These are phyloP conservation scores for Luvunga scandens DNA, from an alignment of 345 rosid genomes.

Conservation along the genomic window DNA sequence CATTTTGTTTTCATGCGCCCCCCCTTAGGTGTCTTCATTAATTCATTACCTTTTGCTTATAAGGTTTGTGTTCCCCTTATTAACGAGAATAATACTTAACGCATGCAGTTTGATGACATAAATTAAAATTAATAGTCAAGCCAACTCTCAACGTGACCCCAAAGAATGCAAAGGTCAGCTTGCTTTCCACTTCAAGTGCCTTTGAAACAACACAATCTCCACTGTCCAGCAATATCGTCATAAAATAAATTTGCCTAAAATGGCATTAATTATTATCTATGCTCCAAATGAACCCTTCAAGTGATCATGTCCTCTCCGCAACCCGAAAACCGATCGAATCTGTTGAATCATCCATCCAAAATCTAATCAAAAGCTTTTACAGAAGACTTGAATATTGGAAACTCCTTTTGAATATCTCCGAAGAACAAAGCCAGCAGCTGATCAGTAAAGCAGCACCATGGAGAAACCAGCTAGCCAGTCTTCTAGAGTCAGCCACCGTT, in stretches of 20 bases:
- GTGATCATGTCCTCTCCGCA: not conserved
- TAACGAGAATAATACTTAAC: not conserved
- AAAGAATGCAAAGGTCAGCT: not conserved
- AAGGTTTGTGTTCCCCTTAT: too few relatives aligned
- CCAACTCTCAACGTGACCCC: not conserved
- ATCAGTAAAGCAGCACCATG: slow-evolving; percentile 30
- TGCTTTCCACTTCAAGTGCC: not conserved
- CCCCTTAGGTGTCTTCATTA: too few relatives aligned
- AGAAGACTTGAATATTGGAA: slow-evolving; percentile 51
- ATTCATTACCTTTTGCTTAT: too few relatives aligned
- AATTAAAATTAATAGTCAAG: not conserved
- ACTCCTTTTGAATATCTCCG: slow-evolving; percentile 18
- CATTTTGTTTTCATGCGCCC: too few relatives aligned
- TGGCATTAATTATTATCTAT: not conserved
- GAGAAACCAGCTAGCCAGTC: slow-evolving; percentile 37
- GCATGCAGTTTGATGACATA: not conserved
- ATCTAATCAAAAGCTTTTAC: slow-evolving; percentile 43
- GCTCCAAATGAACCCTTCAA: not conserved
- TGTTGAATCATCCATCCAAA: slow-evolving; percentile 40
- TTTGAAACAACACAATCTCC: not conserved
- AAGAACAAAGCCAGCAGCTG: not conserved
- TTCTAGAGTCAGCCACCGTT: slow-evolving; percentile 47
- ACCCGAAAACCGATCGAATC: slow-evolving; percentile 21
- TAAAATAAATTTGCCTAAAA: not conserved
- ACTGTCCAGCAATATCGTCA: not conserved